Evolutionary conservation across 768 basidiomycete species (phyloP), one percentile per base, ranked within the genome.

Genomic region (Macrolepiota albuminosa): DNA sequence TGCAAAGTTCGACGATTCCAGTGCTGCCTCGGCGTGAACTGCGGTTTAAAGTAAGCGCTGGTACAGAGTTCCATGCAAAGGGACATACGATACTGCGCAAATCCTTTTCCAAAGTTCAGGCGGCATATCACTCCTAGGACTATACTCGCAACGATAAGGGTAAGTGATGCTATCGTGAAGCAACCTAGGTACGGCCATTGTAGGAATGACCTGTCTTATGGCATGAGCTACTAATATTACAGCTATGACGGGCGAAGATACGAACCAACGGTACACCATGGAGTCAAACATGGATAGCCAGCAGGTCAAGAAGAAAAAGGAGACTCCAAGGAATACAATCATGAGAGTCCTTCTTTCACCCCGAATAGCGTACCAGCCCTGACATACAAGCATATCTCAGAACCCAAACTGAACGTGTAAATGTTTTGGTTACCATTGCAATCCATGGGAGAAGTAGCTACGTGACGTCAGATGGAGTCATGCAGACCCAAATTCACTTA

Each of bases 351-450:
- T 79, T 64, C 69, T 69, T 67, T 87, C 84, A 1, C 70, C 70
- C 10, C 76, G 76, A 24, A 85, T 79, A 13, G 81, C 74, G 60
- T 76, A 80, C 81, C 81, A 84, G 21, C 84, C 84, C 83, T 83
- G 54, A 39, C 36, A 52, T 21, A 45, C 34, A 24, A n/a, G 14
- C 21, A 54, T 21, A 18, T 43, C 6, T 55, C 52, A 48, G n/a
- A 57, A 21, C 31, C 11, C 34, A 43, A 40, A 5, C 11, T 13
- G 24, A 37, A 2, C 10, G 13, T 7, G 13, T 52, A 16, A 31
- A 4, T 37, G n/a, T 24, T 5, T 18, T 37, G 9, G 71, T 39
- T 60, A 82, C 83, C 74, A 81, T 68, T n/a, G 72, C 66, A 18
- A 84, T 77, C 83, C 83, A 84, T 1, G 83, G 83, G 14, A 81